A percentile compares a stretch with the other conserved stretches of the same genome.
Conservation (phyloP, 1,139 yeast genomes). For the Kodamaea suecica region DNA sequence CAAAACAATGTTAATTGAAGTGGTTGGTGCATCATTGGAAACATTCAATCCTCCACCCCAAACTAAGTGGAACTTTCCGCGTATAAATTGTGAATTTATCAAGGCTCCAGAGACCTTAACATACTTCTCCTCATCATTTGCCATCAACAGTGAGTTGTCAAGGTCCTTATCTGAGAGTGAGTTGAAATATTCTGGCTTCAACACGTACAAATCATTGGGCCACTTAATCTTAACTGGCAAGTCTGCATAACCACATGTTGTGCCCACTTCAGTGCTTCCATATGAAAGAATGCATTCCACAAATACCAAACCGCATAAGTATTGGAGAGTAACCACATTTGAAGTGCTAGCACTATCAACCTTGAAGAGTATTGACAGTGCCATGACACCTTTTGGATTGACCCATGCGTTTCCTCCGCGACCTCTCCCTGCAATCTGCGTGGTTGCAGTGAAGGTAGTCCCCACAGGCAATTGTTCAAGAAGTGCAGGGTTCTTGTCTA, state of each 20-base stretch:
- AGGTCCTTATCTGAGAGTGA: constrained; percentile 27
- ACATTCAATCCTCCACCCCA: constrained; percentile 90
- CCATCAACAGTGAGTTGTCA: constrained; percentile 35
- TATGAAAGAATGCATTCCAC: constrained; percentile 72
- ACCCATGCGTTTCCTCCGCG: constrained; percentile 96
- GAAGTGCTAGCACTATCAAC: constrained; percentile 40
- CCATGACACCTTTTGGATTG: constrained; percentile 88
- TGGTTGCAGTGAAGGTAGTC: constrained; percentile 66
- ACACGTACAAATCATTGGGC: constrained; percentile 92
- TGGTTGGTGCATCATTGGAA: constrained; percentile 84
- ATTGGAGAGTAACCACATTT: constrained; percentile 76
- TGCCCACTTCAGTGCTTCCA: constrained; percentile 43
- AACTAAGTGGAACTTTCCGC: constrained; percentile 57
- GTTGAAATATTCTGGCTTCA: constrained; percentile 57
- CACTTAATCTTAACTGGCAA: constrained; percentile 85
- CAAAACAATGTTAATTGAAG: constrained; percentile 74
- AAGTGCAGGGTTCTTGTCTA: constrained; percentile 67
- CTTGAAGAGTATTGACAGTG: constrained; percentile 69
- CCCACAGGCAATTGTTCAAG: constrained; percentile 68
- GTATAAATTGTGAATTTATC: constrained; percentile 70
- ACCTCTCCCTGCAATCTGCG: constrained; percentile 90
- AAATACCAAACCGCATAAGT: constrained; percentile 77
- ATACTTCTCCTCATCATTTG: constrained; percentile 48
- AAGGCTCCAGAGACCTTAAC: constrained; percentile 82
- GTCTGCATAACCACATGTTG: constrained; percentile 59